Base-by-base conservation (phyloP, 192 early-diverging fungal genomes). In the Pilaira anomala region DNA sequence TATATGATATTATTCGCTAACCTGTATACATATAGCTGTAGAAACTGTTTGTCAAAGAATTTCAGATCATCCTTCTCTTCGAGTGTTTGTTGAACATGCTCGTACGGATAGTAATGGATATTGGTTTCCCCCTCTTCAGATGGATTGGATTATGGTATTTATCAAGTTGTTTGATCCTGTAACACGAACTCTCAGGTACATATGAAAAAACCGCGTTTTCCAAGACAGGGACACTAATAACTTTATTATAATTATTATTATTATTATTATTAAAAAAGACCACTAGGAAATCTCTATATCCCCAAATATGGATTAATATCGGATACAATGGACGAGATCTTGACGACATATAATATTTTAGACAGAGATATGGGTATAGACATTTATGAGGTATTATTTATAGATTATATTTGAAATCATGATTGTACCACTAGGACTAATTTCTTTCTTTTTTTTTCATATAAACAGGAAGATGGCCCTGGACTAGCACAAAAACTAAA, bases 401-500 rank as follows among this genome's bases (percentile, higher is more conserved):
- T 29, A 19, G 16, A 53, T 30, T 6, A 3, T 3, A 2, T n/a
- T n/a, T n/a, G n/a, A 54, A 26, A n/a, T 9, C 19, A 18, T 11
- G 9, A 24, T 11, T 24, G 48, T 36, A 36, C 33, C 0, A 46
- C 45, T 86, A 11, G 51, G 69, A 1, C 77, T 73, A 49, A 89
- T 89, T n/a, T n/a, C 3, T 63, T 74, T 0, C 41, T 97, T 1
- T 19, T 54, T 39, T 58, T 67, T 19, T 66, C 24, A 48, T 50
- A n/a, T n/a, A n/a, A n/a, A n/a, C n/a, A 92, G 81, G 97, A 98
- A 76, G 85, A 96, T 58, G 96, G 96, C 80, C 94, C 95, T 1
- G 82, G 79, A 12, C 85, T 95, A 86, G 88, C 97, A 45, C 92
- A 96, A 52, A 63, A 66, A 29, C 82, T 92, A 74, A 84, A 91